These are phyloP conservation scores for Chlamydomonas schloesseri DNA, from an alignment of 139 green algal species.

Conservation along the genomic window DNA sequence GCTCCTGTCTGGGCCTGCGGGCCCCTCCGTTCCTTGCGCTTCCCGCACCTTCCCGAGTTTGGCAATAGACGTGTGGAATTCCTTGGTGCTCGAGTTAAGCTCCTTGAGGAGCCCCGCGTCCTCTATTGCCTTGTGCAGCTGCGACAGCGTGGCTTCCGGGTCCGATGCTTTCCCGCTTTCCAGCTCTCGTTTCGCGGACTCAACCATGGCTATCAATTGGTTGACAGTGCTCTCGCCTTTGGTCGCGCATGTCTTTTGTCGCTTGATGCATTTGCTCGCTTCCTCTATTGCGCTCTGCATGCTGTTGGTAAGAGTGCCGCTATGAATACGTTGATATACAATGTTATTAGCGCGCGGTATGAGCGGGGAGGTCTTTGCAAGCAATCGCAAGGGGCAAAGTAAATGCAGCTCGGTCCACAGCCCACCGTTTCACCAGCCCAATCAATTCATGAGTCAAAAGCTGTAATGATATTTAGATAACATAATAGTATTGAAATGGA, in stretches of 20 bases:
- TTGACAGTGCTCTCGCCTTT: slow-evolving; percentile 60
- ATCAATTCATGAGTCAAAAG: no score
- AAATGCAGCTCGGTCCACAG: no score
- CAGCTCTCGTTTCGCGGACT: slow-evolving; percentile 7
- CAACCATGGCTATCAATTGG: slow-evolving; percentile 55
- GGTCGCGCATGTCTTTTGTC: slow-evolving; percentile 72
- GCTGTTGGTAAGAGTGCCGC: no score
- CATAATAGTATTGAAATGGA: no score
- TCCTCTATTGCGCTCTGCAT: slow-evolving; percentile 70
- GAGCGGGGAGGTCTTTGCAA: no score
- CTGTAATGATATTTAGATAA: no score
- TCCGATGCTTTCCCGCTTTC: background rate
- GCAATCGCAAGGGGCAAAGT: no score
- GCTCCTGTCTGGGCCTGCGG: no score
- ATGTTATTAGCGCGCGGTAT: no score
- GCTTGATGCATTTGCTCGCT: slow-evolving; percentile 76
- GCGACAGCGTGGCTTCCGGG: slow-evolving; percentile 43
- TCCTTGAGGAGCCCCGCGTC: slow-evolving; percentile 46
- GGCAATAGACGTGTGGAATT: slow-evolving; percentile 79
- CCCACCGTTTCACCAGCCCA: no score
- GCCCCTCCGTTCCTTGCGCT: background rate
- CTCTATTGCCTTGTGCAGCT: slow-evolving; percentile 26
- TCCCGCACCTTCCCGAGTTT: slow-evolving; percentile 82
- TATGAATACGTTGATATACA: no score
- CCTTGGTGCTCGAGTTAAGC: slow-evolving; percentile 77